Evolutionary conservation across 164 flowering plant species (phyloP).

Genomic region (Umbellularia californica): DNA sequence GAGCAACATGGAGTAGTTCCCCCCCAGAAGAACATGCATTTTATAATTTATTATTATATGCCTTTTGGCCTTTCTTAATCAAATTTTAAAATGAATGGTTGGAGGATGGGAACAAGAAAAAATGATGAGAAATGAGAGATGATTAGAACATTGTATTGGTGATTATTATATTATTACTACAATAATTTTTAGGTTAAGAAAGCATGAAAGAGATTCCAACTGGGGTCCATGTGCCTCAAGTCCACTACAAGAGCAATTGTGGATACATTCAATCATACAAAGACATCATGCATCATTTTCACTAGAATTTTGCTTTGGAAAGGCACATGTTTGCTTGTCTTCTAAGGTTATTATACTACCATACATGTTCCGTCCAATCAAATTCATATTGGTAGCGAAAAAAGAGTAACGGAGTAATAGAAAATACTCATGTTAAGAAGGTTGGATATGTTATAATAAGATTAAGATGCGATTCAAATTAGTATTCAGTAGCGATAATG

Average conservation of each 20-base stretch:
- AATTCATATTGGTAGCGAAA: too few relatives aligned
- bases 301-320: neutral
- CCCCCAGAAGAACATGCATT: too few relatives aligned
- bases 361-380: too few relatives aligned
- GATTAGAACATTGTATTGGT: neutral
- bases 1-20: too few relatives aligned
- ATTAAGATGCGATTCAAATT: too few relatives aligned
- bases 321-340: slow-evolving; percentile 2
- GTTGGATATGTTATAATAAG: too few relatives aligned
- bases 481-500: too few relatives aligned
- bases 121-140: neutral
- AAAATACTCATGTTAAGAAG: too few relatives aligned
- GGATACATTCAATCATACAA: neutral
- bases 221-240: neutral
- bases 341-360: neutral
- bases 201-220: neutral
- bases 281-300: neutral
- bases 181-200: neutral
- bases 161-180: neutral
- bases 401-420: too few relatives aligned
- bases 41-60: too few relatives aligned
- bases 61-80: neutral
- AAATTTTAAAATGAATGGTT: neutral
- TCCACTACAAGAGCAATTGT: neutral
- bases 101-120: neutral